Conservation (phyloP, 2,329 filamentous ascomycete species). For the Coleophoma cylindrospora region DNA sequence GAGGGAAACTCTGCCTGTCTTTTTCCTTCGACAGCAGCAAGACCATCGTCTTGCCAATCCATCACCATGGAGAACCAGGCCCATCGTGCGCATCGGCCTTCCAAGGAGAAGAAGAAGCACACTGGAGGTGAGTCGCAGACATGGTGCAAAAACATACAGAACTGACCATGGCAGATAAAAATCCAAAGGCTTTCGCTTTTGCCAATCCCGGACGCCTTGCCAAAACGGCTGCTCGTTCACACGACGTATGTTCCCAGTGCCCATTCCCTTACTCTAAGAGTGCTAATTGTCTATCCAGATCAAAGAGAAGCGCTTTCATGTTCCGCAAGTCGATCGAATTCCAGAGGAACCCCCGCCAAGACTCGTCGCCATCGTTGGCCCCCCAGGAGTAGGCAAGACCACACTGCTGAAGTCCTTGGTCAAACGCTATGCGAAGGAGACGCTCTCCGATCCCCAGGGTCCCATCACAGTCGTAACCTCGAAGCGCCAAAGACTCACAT, state of each 20-base stretch:
- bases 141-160: neutral
- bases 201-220: slow-evolving; percentile 29
- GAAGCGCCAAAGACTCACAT: slow-evolving; percentile 90
- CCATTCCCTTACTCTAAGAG: slow-evolving; percentile 10
- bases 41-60: too few species aligned
- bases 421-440: slow-evolving; percentile 92
- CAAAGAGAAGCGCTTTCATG: slow-evolving; percentile 93
- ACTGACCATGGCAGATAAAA: slow-evolving; percentile 20
- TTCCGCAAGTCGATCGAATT: slow-evolving; percentile 90
- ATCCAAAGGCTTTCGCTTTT: slow-evolving; percentile 30
- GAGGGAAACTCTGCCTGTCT: too few species aligned
- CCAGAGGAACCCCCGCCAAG: slow-evolving; percentile 93
- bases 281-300: slow-evolving; percentile 45
- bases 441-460: slow-evolving; percentile 80
- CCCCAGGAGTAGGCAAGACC: slow-evolving; percentile 92
- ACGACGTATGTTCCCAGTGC: slow-evolving; percentile 39
- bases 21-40: too few species aligned
- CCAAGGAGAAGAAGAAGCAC: slow-evolving; percentile 84
- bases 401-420: slow-evolving; percentile 93
- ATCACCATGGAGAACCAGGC: slow-evolving; percentile 71
- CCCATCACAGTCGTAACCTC: slow-evolving; percentile 95
- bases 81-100: slow-evolving; percentile 79
- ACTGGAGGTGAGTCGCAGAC: slow-evolving; percentile 44
- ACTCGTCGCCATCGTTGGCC: slow-evolving; percentile 90
- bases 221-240: slow-evolving; percentile 41